Conservation (phyloP, 129 eudicot species). For the Scalesia atractyloides region DNA sequence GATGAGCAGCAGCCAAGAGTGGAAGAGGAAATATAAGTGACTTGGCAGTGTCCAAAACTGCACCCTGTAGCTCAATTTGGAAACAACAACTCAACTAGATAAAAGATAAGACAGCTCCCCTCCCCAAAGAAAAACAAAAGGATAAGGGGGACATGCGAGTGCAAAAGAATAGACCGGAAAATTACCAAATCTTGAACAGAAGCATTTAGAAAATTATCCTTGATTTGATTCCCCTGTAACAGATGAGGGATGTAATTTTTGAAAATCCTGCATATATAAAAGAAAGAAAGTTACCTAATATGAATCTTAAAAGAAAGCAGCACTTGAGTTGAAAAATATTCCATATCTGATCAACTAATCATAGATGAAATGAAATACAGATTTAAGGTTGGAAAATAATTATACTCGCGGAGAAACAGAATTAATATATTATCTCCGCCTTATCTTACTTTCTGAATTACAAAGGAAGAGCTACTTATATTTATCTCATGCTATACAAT, state of each 20-base stretch:
- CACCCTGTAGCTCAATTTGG: constrained; percentile 52
- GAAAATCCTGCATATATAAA: constrained; percentile 66
- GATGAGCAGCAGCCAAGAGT: constrained; percentile 89
- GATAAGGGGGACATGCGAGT: background rate
- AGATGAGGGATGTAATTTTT: constrained; percentile 63
- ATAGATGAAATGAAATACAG: background rate
- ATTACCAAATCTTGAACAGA: constrained; percentile 64
- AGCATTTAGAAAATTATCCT: constrained; percentile 47
- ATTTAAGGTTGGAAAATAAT: background rate
- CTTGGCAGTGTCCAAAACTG: constrained; percentile 74
- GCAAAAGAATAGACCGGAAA: background rate
- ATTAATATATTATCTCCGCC: background rate
- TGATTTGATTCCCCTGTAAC: constrained; percentile 58
- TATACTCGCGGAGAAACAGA: background rate
- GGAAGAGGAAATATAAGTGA: constrained; percentile 83
- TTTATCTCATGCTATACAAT: no score
- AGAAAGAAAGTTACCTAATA: constrained; percentile 20
- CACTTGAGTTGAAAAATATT: background rate
- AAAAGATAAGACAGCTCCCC: background rate
- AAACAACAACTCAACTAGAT: background rate
- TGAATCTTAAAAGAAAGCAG: constrained; percentile 22
- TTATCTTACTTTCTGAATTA: background rate
- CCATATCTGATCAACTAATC: background rate
- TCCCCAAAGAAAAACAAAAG: background rate
- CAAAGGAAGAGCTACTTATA: no score